phyloP scores from a whole-genome alignment of 192 early-diverging fungal genomes.

The Lunasporangiospora selenospora region DNA sequence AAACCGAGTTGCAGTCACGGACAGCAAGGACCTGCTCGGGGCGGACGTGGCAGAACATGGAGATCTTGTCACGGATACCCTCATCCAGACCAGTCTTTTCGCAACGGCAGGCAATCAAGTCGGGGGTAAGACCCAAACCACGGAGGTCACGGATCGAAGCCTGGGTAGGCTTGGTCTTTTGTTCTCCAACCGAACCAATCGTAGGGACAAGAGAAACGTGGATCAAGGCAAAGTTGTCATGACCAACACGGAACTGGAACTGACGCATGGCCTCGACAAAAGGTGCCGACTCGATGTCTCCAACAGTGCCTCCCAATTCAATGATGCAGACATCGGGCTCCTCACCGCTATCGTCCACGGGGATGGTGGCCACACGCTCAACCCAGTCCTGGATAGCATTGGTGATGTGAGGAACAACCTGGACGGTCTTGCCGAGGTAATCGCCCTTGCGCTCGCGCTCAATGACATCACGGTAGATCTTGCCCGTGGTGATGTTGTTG shows the following conservation, averaged over 20 bases:
- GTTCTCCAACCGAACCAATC: slow-evolving; percentile 97
- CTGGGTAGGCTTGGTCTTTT: slow-evolving; percentile 99
- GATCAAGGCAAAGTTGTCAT: slow-evolving; percentile 97
- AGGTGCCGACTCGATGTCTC: slow-evolving; percentile 99
- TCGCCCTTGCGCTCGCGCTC: slow-evolving; percentile 94
- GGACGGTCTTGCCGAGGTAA: slow-evolving; percentile 98
- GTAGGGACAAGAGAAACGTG: slow-evolving; percentile 98
- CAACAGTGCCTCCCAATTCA: slow-evolving; percentile 97
- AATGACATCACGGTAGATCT: slow-evolving; percentile 97
- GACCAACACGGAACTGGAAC: slow-evolving; percentile 99
- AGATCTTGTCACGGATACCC: slow-evolving; percentile 89
- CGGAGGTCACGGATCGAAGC: slow-evolving; percentile 94
- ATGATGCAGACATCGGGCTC: slow-evolving; percentile 98
- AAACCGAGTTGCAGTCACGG: slow-evolving; percentile 95
- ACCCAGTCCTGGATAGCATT: slow-evolving; percentile 98
- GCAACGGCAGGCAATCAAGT: slow-evolving; percentile 96
- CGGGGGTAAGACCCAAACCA: slow-evolving; percentile 93
- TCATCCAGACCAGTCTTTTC: slow-evolving; percentile 78
- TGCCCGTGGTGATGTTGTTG: slow-evolving; percentile 99
- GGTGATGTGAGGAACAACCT: slow-evolving; percentile 98
- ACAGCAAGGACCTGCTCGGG: slow-evolving; percentile 86
- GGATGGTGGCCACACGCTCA: slow-evolving; percentile 90
- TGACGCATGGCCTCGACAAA: slow-evolving; percentile 99
- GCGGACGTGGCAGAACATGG: slow-evolving; percentile 99
- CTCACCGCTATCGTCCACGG: slow-evolving; percentile 82